phyloP scores from a whole-genome alignment of 2,329 filamentous ascomycete species.

The Hyphodiscus sp. region DNA sequence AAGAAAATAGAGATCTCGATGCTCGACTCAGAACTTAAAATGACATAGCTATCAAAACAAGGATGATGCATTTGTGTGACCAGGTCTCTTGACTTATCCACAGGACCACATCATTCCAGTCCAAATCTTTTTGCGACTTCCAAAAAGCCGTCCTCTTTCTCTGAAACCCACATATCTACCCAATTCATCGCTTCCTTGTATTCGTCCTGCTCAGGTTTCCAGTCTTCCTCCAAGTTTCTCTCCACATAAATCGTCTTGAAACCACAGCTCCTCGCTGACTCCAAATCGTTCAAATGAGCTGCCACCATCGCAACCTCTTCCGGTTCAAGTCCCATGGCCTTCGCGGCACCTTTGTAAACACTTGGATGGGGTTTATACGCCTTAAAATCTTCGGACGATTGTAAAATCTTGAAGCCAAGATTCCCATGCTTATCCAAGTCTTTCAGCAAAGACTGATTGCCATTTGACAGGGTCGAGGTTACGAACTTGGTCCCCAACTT shows the following conservation, averaged over 20 bases:
- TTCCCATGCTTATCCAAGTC: slow-evolving; percentile 55
- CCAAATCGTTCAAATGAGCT: slow-evolving; percentile 64
- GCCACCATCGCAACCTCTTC: slow-evolving; percentile 70
- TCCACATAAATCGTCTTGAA: slow-evolving; percentile 70
- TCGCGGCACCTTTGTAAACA: slow-evolving; percentile 63
- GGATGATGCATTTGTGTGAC: neutral
- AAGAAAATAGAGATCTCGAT: neutral
- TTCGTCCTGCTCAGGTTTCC: slow-evolving; percentile 43
- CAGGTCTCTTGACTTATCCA: neutral
- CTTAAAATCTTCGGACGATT: slow-evolving; percentile 64
- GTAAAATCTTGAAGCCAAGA: slow-evolving; percentile 55
- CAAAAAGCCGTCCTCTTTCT: slow-evolving; percentile 44
- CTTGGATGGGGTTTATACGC: slow-evolving; percentile 67
- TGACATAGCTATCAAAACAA: neutral
- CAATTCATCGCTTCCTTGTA: slow-evolving; percentile 49
- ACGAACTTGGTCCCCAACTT: slow-evolving; percentile 45
- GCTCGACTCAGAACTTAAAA: too few relatives aligned
- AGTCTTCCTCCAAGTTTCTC: slow-evolving; percentile 58
- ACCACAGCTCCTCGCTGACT: slow-evolving; percentile 57
- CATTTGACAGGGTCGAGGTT: slow-evolving; percentile 69
- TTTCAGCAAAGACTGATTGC: slow-evolving; percentile 58
- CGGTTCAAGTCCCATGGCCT: slow-evolving; percentile 46
- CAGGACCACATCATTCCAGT: slow-evolving; percentile 10
- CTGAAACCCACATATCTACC: slow-evolving; percentile 57
- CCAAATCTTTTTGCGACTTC: slow-evolving; percentile 45